A percentile compares a stretch with the other conserved stretches of the same genome.
Evolutionary conservation across 129 eudicot species (phyloP).

Genomic region (Centaurea solstitialis): DNA sequence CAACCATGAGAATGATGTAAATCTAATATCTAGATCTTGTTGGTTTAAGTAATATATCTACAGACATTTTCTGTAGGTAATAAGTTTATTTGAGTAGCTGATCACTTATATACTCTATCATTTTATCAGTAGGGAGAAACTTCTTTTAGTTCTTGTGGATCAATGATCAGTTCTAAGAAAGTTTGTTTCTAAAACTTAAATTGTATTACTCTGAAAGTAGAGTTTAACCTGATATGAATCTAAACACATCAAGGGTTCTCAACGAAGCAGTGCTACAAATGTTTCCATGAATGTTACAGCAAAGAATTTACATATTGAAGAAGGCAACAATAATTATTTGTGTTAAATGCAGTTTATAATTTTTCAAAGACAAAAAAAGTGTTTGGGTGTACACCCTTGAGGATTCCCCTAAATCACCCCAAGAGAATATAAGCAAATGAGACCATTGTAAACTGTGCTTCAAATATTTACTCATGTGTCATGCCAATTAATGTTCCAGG

Average conservation of each 20-base stretch:
- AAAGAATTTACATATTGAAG: background rate
- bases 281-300: background rate
- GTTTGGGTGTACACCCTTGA: background rate
- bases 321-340: background rate
- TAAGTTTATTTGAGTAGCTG: background rate
- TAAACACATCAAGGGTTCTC: background rate
- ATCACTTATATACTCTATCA: background rate
- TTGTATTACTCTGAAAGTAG: background rate
- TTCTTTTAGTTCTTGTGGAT: background rate
- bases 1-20: background rate
- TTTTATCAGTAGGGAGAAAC: background rate
- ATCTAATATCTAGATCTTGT: background rate
- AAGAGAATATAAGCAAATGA: background rate
- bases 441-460: background rate
- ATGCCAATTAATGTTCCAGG: background rate
- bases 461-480: background rate
- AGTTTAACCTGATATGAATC: background rate
- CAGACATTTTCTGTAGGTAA: background rate
- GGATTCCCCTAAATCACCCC: background rate
- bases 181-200: background rate
- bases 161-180: background rate
- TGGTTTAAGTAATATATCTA: background rate
- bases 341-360: background rate
- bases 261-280: background rate
- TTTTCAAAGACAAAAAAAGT: background rate